phyloP scores from a whole-genome alignment of 1,284 basidiomycete species.

The Moesziomyces sp. region DNA sequence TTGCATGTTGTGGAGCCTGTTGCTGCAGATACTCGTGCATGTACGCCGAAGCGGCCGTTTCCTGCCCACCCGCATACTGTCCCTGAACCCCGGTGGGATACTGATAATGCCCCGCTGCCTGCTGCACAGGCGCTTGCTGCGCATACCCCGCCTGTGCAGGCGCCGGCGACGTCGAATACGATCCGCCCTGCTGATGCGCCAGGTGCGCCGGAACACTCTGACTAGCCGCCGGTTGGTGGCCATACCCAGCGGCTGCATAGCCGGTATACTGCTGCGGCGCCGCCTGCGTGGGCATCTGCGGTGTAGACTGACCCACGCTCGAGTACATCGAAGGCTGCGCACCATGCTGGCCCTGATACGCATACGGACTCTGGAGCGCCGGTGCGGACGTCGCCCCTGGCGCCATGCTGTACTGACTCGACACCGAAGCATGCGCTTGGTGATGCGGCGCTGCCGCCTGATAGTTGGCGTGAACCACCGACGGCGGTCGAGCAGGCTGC shows the following conservation, averaged over 20 bases:
- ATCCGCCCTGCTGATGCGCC: slow-evolving; percentile 23
- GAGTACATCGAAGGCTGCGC: slow-evolving; percentile 43
- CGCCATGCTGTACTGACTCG: slow-evolving; percentile 52
- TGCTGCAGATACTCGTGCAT: slow-evolving; percentile 67
- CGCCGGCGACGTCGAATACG: slow-evolving; percentile 22
- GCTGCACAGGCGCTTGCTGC: slow-evolving; percentile 50
- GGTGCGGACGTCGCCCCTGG: slow-evolving; percentile 6
- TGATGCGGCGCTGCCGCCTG: slow-evolving; percentile 35
- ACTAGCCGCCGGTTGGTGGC: slow-evolving; percentile 25
- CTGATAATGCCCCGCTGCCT: slow-evolving; percentile 18
- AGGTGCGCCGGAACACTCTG: slow-evolving; percentile 45
- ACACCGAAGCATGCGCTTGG: slow-evolving; percentile 51
- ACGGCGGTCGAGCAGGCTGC: slow-evolving; percentile 37
- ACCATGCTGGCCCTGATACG: slow-evolving; percentile 35
- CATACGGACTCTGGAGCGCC: slow-evolving; percentile 31
- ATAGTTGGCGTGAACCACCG: slow-evolving; percentile 41
- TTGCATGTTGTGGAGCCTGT: slow-evolving; percentile 25
- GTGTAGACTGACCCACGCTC: slow-evolving; percentile 25
- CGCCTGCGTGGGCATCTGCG: slow-evolving; percentile 21
- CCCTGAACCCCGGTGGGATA: not conserved
- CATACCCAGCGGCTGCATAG: slow-evolving; percentile 24
- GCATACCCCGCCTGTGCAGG: slow-evolving; percentile 15
- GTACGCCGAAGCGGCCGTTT: slow-evolving; percentile 58
- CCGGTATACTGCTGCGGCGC: slow-evolving; percentile 37
- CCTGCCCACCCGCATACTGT: slow-evolving; percentile 39